phyloP scores from a whole-genome alignment of 306 rosid genomes.

The Corylus americana region DNA sequence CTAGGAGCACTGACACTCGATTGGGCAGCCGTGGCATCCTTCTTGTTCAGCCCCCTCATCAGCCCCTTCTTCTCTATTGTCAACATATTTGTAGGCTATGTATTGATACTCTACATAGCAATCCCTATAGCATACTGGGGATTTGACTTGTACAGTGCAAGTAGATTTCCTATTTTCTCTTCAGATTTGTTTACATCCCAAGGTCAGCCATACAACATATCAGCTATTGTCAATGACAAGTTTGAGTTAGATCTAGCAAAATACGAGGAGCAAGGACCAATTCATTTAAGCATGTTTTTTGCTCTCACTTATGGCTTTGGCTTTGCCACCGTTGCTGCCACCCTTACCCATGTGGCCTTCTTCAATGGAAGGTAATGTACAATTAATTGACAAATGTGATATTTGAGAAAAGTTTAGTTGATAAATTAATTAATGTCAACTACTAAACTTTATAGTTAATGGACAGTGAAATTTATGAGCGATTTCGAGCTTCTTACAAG shows the following conservation, averaged over 20 bases:
- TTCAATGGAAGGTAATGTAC: conserved; percentile 71
- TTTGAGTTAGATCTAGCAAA: conserved; percentile 50
- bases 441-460: conserved; percentile 8
- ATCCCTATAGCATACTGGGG: conserved; percentile 77
- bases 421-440: no score
- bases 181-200: conserved; percentile 61
- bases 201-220: conserved; percentile 57
- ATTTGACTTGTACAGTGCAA: conserved; percentile 51
- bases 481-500: conserved; percentile 53
- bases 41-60: conserved; percentile 35
- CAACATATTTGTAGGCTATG: conserved; percentile 62
- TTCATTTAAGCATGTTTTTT: conserved; percentile 65
- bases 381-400: no score
- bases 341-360: conserved; percentile 68
- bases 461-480: conserved; percentile 73
- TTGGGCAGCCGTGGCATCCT: conserved; percentile 73
- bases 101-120: conserved; percentile 42
- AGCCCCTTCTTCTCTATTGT: conserved; percentile 76
- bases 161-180: conserved; percentile 71
- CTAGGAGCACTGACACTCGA: conserved; percentile 74
- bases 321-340: conserved; percentile 75
- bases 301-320: conserved; percentile 78
- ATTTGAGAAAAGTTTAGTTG: no score
- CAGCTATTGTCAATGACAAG: conserved; percentile 61
- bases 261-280: conserved; percentile 63